phyloP scores from a whole-genome alignment of 352 stramenopile species.

The Globisporangium nunn region DNA sequence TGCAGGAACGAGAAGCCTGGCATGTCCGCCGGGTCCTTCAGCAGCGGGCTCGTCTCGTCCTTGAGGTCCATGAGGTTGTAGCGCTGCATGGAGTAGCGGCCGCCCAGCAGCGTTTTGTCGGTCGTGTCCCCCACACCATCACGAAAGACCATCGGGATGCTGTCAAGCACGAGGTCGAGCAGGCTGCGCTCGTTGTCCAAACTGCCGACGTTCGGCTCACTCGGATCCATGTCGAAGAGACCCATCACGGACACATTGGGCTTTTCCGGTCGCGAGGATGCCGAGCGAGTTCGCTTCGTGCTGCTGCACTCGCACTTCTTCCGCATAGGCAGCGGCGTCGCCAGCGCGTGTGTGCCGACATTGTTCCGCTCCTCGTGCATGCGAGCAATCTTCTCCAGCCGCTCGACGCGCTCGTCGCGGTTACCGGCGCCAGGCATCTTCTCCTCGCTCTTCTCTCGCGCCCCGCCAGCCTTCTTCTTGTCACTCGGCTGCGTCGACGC shows the following conservation, averaged over 20 bases:
- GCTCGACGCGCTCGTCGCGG: constrained; percentile 59
- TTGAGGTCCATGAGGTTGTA: constrained; percentile 62
- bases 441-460: constrained; percentile 34
- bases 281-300: constrained; percentile 22
- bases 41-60: constrained; percentile 34
- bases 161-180: constrained; percentile 76
- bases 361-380: constrained; percentile 66
- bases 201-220: constrained; percentile 64
- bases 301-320: constrained; percentile 13
- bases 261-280: constrained; percentile 9
- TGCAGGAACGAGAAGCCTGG: constrained; percentile 82
- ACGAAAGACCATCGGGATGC: constrained; percentile 81
- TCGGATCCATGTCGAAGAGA: constrained; percentile 73
- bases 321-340: neutral
- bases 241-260: constrained; percentile 46
- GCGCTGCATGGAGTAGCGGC: constrained; percentile 69
- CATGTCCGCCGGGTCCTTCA: constrained; percentile 57
- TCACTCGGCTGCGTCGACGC: constrained; percentile 13
- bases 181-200: constrained; percentile 75
- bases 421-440: constrained; percentile 69
- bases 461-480: constrained; percentile 30
- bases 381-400: constrained; percentile 56
- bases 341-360: constrained; percentile 18
- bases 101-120: constrained; percentile 80
- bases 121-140: constrained; percentile 81